phyloP scores from a whole-genome alignment of 306 rosid species.

The Aeschynomene evenia region DNA sequence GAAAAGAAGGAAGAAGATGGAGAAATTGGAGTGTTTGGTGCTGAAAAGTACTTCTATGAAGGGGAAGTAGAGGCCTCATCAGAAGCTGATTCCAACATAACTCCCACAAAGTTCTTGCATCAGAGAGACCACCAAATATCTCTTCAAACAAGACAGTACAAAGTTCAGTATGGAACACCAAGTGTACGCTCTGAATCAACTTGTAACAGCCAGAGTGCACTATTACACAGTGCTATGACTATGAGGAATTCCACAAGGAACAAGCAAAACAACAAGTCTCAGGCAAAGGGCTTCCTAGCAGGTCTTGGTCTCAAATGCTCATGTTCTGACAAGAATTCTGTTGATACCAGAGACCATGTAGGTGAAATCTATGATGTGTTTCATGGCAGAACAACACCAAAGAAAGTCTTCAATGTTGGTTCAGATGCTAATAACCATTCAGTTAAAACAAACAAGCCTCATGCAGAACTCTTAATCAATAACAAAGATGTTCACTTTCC shows the following conservation, averaged over 20 bases:
- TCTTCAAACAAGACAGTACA: slow-evolving; percentile 30
- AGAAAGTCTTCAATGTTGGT: slow-evolving; percentile 25
- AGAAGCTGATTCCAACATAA: slow-evolving; percentile 25
- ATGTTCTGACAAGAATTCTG: slow-evolving; percentile 65
- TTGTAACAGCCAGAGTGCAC: slow-evolving; percentile 69
- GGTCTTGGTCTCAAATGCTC: slow-evolving; percentile 59
- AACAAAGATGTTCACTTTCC: slow-evolving; percentile 36
- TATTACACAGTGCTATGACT: slow-evolving; percentile 34
- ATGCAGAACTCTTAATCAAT: slow-evolving; percentile 18
- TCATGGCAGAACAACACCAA: slow-evolving; percentile 32
- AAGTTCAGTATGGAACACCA: slow-evolving; percentile 53
- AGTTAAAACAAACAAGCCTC: slow-evolving; percentile 35
- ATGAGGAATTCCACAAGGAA: slow-evolving; percentile 16
- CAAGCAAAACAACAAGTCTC: slow-evolving; percentile 30
- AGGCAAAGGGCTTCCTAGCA: slow-evolving; percentile 50
- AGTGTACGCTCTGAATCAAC: slow-evolving; percentile 71
- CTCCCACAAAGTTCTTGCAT: slow-evolving; percentile 33
- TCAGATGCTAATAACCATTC: slow-evolving; percentile 28
- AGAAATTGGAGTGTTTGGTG: slow-evolving; percentile 87
- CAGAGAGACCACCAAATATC: slow-evolving; percentile 22
- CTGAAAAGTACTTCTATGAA: slow-evolving; percentile 88
- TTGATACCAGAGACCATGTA: slow-evolving; percentile 43
- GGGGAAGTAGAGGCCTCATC: slow-evolving; percentile 40
- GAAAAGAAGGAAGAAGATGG: slow-evolving; percentile 52
- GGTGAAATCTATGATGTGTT: slow-evolving; percentile 45